Base-by-base conservation (phyloP, 78 protist genomes). In the Emiliania huxleyi region DNA sequence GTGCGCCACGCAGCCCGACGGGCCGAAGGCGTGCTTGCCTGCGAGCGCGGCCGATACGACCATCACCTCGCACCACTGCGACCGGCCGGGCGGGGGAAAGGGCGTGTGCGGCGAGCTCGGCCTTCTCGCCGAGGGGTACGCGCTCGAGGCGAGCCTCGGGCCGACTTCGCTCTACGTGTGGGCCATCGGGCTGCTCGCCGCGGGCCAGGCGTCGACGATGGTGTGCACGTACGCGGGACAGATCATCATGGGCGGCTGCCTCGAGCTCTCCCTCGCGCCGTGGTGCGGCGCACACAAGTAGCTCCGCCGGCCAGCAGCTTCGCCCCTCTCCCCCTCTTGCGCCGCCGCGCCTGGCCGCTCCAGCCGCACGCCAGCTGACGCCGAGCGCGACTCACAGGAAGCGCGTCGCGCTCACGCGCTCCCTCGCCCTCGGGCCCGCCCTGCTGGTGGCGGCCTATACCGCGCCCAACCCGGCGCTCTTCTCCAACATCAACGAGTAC, bases 221-320 rank as follows among this genome's bases (percentile, higher is more conserved):
- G 96, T 96, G 19, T 97, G 98, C 87, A 97, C 97, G 29, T 95
- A 92, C 45, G 83, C 97, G 42, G 98, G 98, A 52, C 97, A 96
- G 85, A 95, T 95, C 73, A 96, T 97, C 45, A 97, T 97, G 98
- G 49, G 37, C 18, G 89, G 89, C 55, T 81, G 52, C 89, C 22
- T 81, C 33, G 48, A 93, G 21, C 35, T 97, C 29, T n/a, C 89
- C 43, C 56, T 97, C 1, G 43, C 48, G 0, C 96, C 96, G 22
- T 96, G 97, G 98, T n/a, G n/a, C n/a, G n/a, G n/a, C n/a, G n/a
- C n/a, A n/a, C n/a, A n/a, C n/a, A n/a, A n/a, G n/a, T n/a, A n/a
- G n/a, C n/a, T n/a, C n/a, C n/a, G n/a, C n/a, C n/a, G n/a, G n/a
- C n/a, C n/a, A n/a, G n/a, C n/a, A n/a, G n/a, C n/a, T n/a, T n/a